Base-by-base conservation (phyloP, 306 rosid species). In the Vigna mungo region DNA sequence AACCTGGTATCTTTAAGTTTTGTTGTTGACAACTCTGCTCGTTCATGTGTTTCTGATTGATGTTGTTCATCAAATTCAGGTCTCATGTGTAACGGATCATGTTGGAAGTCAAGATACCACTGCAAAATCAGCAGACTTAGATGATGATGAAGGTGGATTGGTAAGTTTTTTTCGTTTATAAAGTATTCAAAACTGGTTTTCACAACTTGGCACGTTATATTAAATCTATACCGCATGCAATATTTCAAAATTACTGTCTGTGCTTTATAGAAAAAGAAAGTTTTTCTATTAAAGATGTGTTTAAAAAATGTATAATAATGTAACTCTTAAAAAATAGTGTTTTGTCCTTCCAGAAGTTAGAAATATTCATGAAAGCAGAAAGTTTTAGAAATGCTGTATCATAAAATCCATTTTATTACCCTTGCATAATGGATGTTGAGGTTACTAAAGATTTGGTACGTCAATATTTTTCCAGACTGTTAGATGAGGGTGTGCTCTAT, bases 101-200 rank as follows among this genome's bases (percentile, higher is more conserved):
- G 91, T 91, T 54, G 97, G 94, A 61, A 84, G 87, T 60, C 99
- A 96, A 81, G 98, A 96, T 58, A 56, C 85, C 70, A 92, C 75
- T 67, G 91, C 97, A 48, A 96, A 96, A 83, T 86, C 99, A 27
- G 96, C 96, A 7, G 98, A 96, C 75, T 91, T 92, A 70, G 99
- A 96, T 82, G 99, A 96, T 44, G 99, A 96, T 76, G 99, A 96
- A 37, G 96, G 99, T 77, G 99, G 99, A 74, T 87, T 96, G 98
- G 99, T 96, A 83, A 78, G 96, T 83, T 77, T 72, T 32, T 65
- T 21, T 17, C 30, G 46, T 47, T 61, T 54, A 18, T 15, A 13
- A 11, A 53, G 27, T 25, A 49, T 32, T 62, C 46, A 11, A 48
- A 51, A 7, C 20, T 17, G n/a, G 68, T 39, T n/a, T 49, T 34